Percentiles rank a stretch among this genome's conserved stretches.
Conservation (phyloP, 139 green algal genomes). For the Limnomonas spitsbergensis region DNA sequence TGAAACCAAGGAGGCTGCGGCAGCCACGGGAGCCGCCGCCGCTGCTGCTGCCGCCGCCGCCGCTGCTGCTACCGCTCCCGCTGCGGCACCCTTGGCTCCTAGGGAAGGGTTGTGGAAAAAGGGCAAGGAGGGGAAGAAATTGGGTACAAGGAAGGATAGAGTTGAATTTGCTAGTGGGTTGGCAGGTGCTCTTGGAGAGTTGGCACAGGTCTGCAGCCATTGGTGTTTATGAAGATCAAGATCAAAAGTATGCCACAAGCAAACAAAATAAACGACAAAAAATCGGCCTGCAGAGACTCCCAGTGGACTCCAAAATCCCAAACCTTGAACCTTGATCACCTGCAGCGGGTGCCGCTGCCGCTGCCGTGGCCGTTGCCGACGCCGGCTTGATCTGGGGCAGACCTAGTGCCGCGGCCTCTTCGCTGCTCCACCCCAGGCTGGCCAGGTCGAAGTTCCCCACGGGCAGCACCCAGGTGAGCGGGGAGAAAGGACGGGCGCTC, state of each 20-base stretch:
- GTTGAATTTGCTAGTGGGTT: too few species aligned
- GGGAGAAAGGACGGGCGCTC: background rate
- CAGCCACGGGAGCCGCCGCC: background rate
- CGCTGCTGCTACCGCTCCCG: background rate
- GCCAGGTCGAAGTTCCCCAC: slow-evolving; percentile 39
- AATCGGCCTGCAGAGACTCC: too few species aligned
- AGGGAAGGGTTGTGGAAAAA: background rate
- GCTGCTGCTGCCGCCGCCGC: background rate
- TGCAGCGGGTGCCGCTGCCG: background rate
- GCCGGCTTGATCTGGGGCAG: slow-evolving; percentile 8
- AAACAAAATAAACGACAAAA: too few species aligned
- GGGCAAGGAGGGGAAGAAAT: too few species aligned
- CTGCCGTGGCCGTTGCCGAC: background rate
- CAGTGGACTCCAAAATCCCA: too few species aligned
- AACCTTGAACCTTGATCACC: too few species aligned
- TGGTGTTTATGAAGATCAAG: too few species aligned
- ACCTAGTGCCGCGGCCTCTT: slow-evolving; percentile 20
- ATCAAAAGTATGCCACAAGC: too few species aligned
- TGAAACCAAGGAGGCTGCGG: background rate
- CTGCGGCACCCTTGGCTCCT: background rate
- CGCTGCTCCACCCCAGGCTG: slow-evolving; percentile 34
- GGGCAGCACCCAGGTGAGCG: slow-evolving; percentile 29
- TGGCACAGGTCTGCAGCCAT: too few species aligned
- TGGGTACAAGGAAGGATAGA: too few species aligned
- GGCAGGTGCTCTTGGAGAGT: too few species aligned